Evolutionary conservation across 176 grass and related monocot species (phyloP), one percentile per base, ranked within the genome.

Genomic region (Oryza nivara): DNA sequence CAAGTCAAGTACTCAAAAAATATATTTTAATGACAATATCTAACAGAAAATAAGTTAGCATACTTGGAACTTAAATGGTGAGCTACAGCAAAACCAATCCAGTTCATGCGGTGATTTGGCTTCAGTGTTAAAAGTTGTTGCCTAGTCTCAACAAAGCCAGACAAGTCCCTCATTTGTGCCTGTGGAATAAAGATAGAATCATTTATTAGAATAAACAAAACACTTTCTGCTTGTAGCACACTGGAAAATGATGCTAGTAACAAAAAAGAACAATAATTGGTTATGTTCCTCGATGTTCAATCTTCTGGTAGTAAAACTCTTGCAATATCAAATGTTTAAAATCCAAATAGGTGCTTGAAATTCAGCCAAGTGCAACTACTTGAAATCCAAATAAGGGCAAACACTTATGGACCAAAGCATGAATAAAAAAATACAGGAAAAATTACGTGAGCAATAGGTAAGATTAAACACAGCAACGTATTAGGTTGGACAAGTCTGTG

Each of bases 41-140:
- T 68, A 63, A 23, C n/a, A 63, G 9, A 80, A 84, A 78, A 88
- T 84, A 14, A n/a, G 54, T n/a, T 82, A 75, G 66, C 75, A 28
- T 94, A 99, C 97, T 99, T 99, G 64, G 92, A 91, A 92, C 92
- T 96, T 87, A 99, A 89, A 84, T 99, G 92, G 89, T 96, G 93
- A 47, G 97, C 75, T 61, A 99, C 93, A 9, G 97, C 92, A 89
- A 99, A 99, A 56, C 97, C 97, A 88, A 96, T 99, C 97, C 97
- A 99, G 91, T 99, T 99, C 97, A 99, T 99, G 70, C 97, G 93
- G 81, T 99, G 97, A 80, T 94, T 99, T 38, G 97, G 97, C 75
- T 99, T 99, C 43, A 99, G 85, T 2, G 83, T 74, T 74, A 99
- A 67, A 83, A 99, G 97, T 19, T 99, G 97, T 81, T 99, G 97